Percentiles rank a stretch among this genome's conserved stretches.
phyloP scores from a whole-genome alignment of 805 yeast genomes.

The Saturnispora quitensis region DNA sequence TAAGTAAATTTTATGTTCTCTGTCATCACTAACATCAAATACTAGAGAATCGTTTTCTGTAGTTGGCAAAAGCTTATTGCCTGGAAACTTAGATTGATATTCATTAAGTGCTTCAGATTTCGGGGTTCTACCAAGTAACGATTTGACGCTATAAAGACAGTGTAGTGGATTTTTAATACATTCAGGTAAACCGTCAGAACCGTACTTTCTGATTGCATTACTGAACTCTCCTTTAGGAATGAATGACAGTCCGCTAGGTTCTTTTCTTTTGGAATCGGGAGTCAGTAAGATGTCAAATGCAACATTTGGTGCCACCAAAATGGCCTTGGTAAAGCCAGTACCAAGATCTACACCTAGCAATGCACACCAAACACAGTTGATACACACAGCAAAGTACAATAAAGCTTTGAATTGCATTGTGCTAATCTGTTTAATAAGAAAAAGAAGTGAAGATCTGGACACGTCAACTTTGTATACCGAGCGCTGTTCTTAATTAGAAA shows the following conservation, averaged over 20 bases:
- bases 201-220: slow-evolving; percentile 64
- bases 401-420: background rate
- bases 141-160: slow-evolving; percentile 59
- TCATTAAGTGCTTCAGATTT: slow-evolving; percentile 37
- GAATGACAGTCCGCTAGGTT: slow-evolving; percentile 67
- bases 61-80: slow-evolving; percentile 37
- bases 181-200: slow-evolving; percentile 61
- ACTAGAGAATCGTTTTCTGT: slow-evolving; percentile 43
- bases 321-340: slow-evolving; percentile 78
- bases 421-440: background rate
- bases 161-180: slow-evolving; percentile 67
- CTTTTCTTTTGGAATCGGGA: slow-evolving; percentile 87
- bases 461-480: background rate
- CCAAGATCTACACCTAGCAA: slow-evolving; percentile 87
- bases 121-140: slow-evolving; percentile 56
- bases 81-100: slow-evolving; percentile 53
- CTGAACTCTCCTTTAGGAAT: slow-evolving; percentile 20
- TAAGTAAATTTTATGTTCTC: slow-evolving; percentile 29
- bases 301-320: slow-evolving; percentile 82
- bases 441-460: background rate
- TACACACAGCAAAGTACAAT: background rate
- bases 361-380: slow-evolving; percentile 34
- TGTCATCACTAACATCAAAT: slow-evolving; percentile 25
- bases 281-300: slow-evolving; percentile 83
- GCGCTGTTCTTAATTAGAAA: background rate